Conservation (phyloP, 306 rosid genomes). For the Morella rubra region DNA sequence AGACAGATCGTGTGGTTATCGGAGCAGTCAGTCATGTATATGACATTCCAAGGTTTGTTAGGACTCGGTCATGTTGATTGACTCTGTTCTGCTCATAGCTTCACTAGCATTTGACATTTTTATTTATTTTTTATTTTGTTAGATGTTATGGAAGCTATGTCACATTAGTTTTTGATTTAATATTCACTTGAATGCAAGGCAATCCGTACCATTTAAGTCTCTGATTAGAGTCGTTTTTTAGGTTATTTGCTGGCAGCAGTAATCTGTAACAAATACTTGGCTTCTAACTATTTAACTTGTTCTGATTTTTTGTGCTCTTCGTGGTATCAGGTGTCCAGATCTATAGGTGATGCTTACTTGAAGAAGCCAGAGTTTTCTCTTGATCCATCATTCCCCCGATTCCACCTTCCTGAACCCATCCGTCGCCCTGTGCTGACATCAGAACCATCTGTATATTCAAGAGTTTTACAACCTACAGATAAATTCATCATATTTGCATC, state of each 20-base stretch:
- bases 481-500: constrained; percentile 85
- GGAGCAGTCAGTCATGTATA: not conserved
- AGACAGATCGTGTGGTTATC: not conserved
- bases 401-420: constrained; percentile 69
- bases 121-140: not conserved
- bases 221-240: not conserved
- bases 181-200: not conserved
- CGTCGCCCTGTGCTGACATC: constrained; percentile 80
- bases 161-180: not conserved
- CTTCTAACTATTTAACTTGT: constrained; percentile 27
- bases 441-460: constrained; percentile 63
- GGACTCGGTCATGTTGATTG: not conserved
- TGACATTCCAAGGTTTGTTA: not conserved
- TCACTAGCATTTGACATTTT: not conserved
- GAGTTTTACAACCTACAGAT: constrained; percentile 63
- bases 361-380: constrained; percentile 80
- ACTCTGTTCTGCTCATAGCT: not conserved
- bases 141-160: constrained; percentile 2
- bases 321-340: constrained; percentile 73
- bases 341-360: constrained; percentile 92
- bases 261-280: not conserved
- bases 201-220: not conserved
- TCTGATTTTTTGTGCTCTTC: not conserved
- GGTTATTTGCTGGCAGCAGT: constrained; percentile 9
- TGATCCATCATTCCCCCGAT: constrained; percentile 70